These are phyloP conservation scores for Penicillium steckii DNA, from an alignment of 495 filamentous ascomycete genomes.

Conservation along the genomic window DNA sequence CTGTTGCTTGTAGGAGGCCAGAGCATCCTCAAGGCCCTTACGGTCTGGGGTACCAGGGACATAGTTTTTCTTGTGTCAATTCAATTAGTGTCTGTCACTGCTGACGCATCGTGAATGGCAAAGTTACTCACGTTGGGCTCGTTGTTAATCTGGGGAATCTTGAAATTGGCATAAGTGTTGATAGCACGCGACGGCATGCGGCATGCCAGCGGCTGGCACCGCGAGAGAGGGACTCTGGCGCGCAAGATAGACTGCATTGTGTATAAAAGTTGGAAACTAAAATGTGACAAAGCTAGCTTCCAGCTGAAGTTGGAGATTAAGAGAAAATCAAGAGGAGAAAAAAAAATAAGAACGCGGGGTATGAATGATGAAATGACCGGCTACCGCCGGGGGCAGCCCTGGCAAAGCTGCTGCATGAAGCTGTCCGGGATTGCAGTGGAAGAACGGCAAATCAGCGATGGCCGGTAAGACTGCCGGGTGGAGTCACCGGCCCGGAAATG, in stretches of 20 bases:
- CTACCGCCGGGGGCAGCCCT: slow-evolving; percentile 16
- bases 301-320: slow-evolving; percentile 3
- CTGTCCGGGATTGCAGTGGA: too few relatives aligned
- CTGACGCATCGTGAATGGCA: not conserved
- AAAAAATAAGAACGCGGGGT: slow-evolving; percentile 24
- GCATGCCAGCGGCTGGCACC: slow-evolving; percentile 19
- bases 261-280: slow-evolving; percentile 5
- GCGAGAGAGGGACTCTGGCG: slow-evolving; percentile 29
- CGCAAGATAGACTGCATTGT: slow-evolving; percentile 41
- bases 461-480: slow-evolving; percentile 27
- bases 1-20: slow-evolving; percentile 41
- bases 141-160: slow-evolving; percentile 81
- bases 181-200: slow-evolving; percentile 32
- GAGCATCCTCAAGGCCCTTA: slow-evolving; percentile 65
- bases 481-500: slow-evolving; percentile 23
- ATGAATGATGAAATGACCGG: slow-evolving; percentile 24
- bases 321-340: slow-evolving; percentile 5
- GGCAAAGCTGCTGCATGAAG: not conserved
- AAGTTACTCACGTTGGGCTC: slow-evolving; percentile 79
- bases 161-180: slow-evolving; percentile 73
- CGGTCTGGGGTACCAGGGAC: slow-evolving; percentile 77
- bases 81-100: not conserved
- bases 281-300: slow-evolving; percentile 1
- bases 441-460: slow-evolving; percentile 10
- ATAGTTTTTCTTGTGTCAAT: slow-evolving; percentile 70